These are phyloP conservation scores for Senna tora DNA, from an alignment of 306 rosid genomes.

Conservation along the genomic window DNA sequence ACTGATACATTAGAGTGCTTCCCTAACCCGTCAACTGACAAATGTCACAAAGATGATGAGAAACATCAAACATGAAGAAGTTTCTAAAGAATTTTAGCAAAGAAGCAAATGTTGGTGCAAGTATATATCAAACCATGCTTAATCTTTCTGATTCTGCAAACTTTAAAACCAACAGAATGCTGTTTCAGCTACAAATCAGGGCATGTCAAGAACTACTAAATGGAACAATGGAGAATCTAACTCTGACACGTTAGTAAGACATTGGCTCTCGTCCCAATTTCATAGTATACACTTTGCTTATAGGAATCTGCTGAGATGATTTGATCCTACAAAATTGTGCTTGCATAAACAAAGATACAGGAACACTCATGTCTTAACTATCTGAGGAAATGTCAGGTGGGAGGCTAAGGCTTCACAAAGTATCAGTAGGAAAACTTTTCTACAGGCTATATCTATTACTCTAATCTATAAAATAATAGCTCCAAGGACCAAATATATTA, in stretches of 20 bases:
- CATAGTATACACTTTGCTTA: not conserved
- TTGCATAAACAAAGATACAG: not conserved
- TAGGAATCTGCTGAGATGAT: not conserved
- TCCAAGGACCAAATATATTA: not conserved
- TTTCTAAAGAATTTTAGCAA: constrained; percentile 14
- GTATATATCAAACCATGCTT: not conserved
- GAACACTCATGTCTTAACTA: not conserved
- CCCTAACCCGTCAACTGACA: constrained; percentile 1
- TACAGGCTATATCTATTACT: not conserved
- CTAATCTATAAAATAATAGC: constrained; percentile 16
- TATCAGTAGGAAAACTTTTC: constrained; percentile 19
- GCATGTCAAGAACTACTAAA: constrained; percentile 16
- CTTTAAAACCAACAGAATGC: constrained; percentile 20
- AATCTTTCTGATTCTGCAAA: constrained; percentile 9
- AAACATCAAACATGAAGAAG: not conserved
- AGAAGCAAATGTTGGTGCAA: not conserved
- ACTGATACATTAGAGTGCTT: not conserved
- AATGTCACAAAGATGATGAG: not conserved
- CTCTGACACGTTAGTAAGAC: not conserved
- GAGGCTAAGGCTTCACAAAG: constrained; percentile 9
- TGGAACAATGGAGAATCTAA: not conserved
- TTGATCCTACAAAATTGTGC: not conserved
- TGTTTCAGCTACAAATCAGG: constrained; percentile 27
- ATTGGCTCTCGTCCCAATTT: not conserved
- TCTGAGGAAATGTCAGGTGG: not conserved